Percentiles rank a stretch among this genome's conserved stretches.
phyloP scores from a whole-genome alignment of 768 basidiomycete genomes.

The Agrocybe praecox region DNA sequence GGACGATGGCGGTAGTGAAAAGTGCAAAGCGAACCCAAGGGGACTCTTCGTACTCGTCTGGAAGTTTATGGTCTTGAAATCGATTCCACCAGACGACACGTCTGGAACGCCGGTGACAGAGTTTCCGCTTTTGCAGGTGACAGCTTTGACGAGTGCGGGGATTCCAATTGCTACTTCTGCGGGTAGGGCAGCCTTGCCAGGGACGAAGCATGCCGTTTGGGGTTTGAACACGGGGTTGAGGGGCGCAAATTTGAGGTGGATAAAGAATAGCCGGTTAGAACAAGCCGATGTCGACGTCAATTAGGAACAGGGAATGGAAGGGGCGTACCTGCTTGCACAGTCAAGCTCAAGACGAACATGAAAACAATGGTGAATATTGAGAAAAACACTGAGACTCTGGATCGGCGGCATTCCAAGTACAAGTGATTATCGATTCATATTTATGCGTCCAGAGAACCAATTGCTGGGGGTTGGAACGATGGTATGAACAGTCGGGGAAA shows the following conservation, averaged over 20 bases:
- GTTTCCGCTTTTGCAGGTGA: conserved; percentile 10
- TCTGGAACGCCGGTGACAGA: conserved; percentile 12
- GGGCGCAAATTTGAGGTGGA: conserved; percentile 2
- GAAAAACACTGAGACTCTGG: conserved; percentile 13
- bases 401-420: no score
- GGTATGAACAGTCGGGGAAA: no score
- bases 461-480: no score
- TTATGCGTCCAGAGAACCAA: no score
- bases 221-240: conserved; percentile 5
- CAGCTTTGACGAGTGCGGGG: conserved; percentile 7
- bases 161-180: conserved; percentile 13
- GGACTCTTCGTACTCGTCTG: conserved; percentile 15
- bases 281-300: no score
- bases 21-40: conserved; percentile 16
- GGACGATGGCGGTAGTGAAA: no score
- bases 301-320: background rate
- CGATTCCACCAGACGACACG: conserved; percentile 14
- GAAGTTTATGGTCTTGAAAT: conserved; percentile 15
- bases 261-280: background rate
- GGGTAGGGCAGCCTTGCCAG: conserved; percentile 12
- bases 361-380: background rate
- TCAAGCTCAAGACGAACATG: background rate
- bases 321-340: conserved; percentile 8
- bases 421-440: no score
- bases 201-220: conserved; percentile 13